Conservation (phyloP, 108 stramenopile genomes). For the Skeletonema grethae region DNA sequence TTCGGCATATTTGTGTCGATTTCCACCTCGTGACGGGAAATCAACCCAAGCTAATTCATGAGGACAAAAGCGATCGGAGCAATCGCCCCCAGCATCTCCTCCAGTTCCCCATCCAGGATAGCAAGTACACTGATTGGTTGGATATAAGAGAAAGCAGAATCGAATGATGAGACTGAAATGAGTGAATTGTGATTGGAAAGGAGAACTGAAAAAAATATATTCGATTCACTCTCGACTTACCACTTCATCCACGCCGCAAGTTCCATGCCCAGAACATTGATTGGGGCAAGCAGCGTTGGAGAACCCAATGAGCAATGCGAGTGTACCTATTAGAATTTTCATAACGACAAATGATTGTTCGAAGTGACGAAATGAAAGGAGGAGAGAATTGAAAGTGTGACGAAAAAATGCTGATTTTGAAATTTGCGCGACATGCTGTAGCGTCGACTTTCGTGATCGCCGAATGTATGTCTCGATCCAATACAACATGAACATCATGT, state of each 20-base stretch:
- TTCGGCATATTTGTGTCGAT: conserved; percentile 66
- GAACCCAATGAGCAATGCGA: conserved; percentile 25
- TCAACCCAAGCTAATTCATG: conserved; percentile 57
- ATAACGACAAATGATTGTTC: not conserved
- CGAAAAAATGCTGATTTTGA: too few species aligned
- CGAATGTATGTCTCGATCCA: too few species aligned
- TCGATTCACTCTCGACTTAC: conserved; percentile 29
- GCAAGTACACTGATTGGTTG: conserved; percentile 60
- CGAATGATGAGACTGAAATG: not conserved
- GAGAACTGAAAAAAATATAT: not conserved
- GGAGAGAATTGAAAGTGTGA: not conserved
- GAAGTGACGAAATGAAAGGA: not conserved
- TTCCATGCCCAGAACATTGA: conserved; percentile 68
- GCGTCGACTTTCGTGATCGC: too few species aligned
- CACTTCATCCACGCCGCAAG: conserved; percentile 62
- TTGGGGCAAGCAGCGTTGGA: conserved; percentile 57
- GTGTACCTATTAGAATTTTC: not conserved
- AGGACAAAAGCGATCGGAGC: conserved; percentile 69
- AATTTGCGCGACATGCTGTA: too few species aligned
- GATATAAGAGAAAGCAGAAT: not conserved
- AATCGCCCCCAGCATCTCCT: conserved; percentile 68
- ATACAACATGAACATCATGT: too few species aligned
- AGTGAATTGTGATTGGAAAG: not conserved
- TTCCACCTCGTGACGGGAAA: conserved; percentile 30
- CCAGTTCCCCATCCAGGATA: conserved; percentile 72